These are phyloP conservation scores for Dryas integrifolia DNA, from an alignment of 331 rosid genomes.

Conservation along the genomic window DNA sequence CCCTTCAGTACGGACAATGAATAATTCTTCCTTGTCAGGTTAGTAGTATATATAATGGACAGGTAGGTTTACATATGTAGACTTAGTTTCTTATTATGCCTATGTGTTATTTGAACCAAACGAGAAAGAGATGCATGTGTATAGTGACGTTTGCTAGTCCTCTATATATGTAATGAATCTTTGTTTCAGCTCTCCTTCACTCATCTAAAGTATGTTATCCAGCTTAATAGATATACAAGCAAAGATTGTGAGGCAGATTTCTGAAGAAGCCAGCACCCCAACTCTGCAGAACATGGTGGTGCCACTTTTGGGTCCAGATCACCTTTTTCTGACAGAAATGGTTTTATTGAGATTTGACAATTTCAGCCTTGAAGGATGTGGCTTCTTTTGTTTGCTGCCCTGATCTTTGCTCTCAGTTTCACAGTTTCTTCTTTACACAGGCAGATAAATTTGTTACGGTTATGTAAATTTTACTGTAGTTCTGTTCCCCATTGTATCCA, in stretches of 20 bases:
- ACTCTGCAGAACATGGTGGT: constrained; percentile 4
- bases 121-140: constrained; percentile 38
- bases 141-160: constrained; percentile 40
- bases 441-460: not conserved
- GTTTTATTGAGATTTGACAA: not conserved
- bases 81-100: constrained; percentile 39
- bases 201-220: constrained; percentile 24
- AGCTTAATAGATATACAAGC: constrained; percentile 25
- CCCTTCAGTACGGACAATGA: constrained; percentile 53
- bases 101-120: constrained; percentile 51
- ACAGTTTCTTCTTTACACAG: not conserved
- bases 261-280: constrained; percentile 18
- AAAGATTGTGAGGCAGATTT: constrained; percentile 25
- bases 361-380: constrained; percentile 2
- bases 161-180: constrained; percentile 35
- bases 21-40: constrained; percentile 59
- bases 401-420: constrained; percentile 21
- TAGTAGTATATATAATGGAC: constrained; percentile 51
- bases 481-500: not conserved
- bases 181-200: constrained; percentile 25
- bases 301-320: constrained; percentile 11
- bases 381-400: constrained; percentile 25
- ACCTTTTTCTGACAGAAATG: not conserved
- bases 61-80: constrained; percentile 55
- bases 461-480: not conserved